These are phyloP conservation scores for Oryza rufipogon DNA, from an alignment of 176 grass and related monocot species.

Conservation along the genomic window DNA sequence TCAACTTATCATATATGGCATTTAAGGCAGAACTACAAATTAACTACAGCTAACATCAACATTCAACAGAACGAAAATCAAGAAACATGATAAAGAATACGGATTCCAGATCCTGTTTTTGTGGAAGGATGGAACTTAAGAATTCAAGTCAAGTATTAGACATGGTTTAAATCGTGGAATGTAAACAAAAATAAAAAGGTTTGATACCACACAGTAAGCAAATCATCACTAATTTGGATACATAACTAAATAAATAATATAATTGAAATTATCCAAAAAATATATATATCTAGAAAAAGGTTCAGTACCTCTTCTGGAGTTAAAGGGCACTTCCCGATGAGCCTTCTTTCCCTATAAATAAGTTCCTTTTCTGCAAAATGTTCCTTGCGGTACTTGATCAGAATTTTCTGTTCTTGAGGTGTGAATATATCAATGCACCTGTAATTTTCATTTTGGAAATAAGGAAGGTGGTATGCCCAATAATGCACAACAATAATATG, in stretches of 20 bases:
- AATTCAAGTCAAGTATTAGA: background rate
- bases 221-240: background rate
- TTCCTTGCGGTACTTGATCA: conserved; percentile 79
- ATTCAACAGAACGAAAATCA: background rate
- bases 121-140: background rate
- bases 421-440: conserved; percentile 95
- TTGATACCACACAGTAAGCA: background rate
- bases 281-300: conserved; percentile 32
- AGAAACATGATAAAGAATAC: conserved; percentile 8
- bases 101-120: background rate
- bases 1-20: background rate
- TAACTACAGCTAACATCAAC: background rate
- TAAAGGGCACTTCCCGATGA: conserved; percentile 95
- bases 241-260: conserved; percentile 18
- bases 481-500: conserved; percentile 16
- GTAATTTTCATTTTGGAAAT: conserved; percentile 43
- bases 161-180: background rate
- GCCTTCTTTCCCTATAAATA: conserved; percentile 69
- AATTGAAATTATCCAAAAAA: conserved; percentile 20
- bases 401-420: conserved; percentile 77
- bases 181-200: background rate
- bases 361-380: conserved; percentile 82
- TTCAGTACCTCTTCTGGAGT: conserved; percentile 93
- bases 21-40: background rate
- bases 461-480: background rate